phyloP scores from a whole-genome alignment of 2,329 filamentous ascomycete genomes.

The Aspergillus intermedius region DNA sequence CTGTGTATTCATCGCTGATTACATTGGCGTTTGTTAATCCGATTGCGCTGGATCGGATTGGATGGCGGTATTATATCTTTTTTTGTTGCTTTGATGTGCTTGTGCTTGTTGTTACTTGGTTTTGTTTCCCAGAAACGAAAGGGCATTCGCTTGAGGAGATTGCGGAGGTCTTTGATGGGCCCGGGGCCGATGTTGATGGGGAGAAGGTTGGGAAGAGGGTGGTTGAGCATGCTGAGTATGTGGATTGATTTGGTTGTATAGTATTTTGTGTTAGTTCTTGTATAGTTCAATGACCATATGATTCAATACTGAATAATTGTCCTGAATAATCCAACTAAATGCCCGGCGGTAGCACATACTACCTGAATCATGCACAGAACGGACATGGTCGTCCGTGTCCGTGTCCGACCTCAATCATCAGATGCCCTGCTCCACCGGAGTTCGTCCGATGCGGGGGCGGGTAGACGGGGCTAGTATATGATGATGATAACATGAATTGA shows the following conservation, averaged over 20 bases:
- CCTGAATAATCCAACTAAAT: no score
- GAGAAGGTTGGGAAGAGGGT: not conserved
- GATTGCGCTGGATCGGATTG: slow-evolving; percentile 26
- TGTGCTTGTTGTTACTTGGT: slow-evolving; percentile 15
- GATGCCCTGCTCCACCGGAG: not conserved
- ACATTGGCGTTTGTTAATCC: slow-evolving; percentile 27
- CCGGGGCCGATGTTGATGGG: not conserved
- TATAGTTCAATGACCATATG: not conserved
- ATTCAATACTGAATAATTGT: no score
- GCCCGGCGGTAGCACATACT: no score
- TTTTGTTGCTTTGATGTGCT: slow-evolving; percentile 24
- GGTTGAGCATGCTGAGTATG: not conserved
- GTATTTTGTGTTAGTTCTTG: not conserved
- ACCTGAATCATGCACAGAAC: not conserved
- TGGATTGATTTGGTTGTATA: not conserved
- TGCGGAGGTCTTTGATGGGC: slow-evolving; percentile 21
- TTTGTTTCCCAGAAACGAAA: slow-evolving; percentile 25
- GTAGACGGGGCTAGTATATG: not conserved
- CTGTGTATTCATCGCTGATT: slow-evolving; percentile 18
- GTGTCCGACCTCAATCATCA: not conserved
- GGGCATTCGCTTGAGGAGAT: slow-evolving; percentile 25
- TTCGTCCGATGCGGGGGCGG: slow-evolving; percentile 1
- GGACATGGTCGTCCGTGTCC: not conserved
- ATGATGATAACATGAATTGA: not conserved
- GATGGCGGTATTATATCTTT: slow-evolving; percentile 32